These are phyloP conservation scores for Fraxinus sp. DNA, from an alignment of 305 asterid species.

Conservation along the genomic window DNA sequence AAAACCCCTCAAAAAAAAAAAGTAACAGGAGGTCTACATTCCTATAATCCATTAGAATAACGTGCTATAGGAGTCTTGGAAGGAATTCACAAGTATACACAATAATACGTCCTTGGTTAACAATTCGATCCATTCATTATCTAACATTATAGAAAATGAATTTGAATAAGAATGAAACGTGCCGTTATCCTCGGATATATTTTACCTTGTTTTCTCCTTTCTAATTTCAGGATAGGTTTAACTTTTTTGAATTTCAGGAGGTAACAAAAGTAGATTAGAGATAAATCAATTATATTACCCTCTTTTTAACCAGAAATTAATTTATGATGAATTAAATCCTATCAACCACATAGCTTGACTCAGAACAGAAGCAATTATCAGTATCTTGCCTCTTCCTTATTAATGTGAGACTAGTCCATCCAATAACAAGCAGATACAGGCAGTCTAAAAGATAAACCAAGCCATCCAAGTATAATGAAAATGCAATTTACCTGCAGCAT, in stretches of 20 bases:
- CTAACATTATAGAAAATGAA: neutral
- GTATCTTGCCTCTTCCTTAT: neutral
- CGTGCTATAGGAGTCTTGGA: neutral
- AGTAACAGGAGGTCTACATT: neutral
- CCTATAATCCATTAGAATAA: neutral
- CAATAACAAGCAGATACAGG: neutral
- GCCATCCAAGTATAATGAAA: neutral
- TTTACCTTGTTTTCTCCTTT: neutral
- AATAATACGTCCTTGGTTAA: neutral
- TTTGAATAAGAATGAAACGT: neutral
- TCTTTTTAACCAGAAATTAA: neutral
- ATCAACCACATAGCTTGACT: neutral
- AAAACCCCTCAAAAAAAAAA: neutral
- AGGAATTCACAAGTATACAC: neutral
- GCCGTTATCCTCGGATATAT: neutral
- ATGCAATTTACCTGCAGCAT: slow-evolving; percentile 69
- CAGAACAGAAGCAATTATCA: neutral
- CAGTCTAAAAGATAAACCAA: neutral
- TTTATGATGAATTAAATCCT: neutral
- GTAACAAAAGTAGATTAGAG: neutral
- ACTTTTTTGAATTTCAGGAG: neutral
- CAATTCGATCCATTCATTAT: neutral
- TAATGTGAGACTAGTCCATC: neutral
- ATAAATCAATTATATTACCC: neutral
- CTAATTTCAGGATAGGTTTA: neutral